Conservation (phyloP, 495 filamentous ascomycete genomes). For the Aspergillus bridgeri region DNA sequence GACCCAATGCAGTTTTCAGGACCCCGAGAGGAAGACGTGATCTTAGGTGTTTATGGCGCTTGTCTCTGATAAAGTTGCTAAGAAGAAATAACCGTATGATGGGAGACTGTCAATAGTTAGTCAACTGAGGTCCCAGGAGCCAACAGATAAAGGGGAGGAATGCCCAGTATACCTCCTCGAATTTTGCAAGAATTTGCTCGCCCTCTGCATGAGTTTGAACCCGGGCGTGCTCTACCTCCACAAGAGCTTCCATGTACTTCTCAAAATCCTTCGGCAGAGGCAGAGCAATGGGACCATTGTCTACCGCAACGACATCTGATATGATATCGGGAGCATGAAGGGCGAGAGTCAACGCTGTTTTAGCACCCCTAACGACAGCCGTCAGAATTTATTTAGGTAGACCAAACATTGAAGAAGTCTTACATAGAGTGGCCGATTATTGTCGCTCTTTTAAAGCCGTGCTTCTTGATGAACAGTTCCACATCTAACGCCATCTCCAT, state of each 20-base stretch:
- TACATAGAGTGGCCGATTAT: slow-evolving; percentile 2
- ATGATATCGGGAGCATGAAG: slow-evolving; percentile 58
- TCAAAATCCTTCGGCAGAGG: slow-evolving; percentile 61
- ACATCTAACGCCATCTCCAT: slow-evolving; percentile 74
- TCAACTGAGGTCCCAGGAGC: not conserved
- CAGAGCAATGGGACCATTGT: slow-evolving; percentile 78
- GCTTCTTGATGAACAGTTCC: slow-evolving; percentile 64
- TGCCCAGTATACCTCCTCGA: slow-evolving; percentile 49
- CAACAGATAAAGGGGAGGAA: not conserved
- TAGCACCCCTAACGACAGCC: slow-evolving; percentile 78
- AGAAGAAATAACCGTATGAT: slow-evolving; percentile 76
- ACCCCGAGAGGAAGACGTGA: slow-evolving; percentile 51
- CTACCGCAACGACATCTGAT: slow-evolving; percentile 64
- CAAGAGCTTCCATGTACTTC: slow-evolving; percentile 72
- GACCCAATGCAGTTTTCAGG: slow-evolving; percentile 48
- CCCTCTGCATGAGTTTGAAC: slow-evolving; percentile 63
- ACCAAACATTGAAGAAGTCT: not conserved
- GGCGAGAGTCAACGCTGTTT: slow-evolving; percentile 77
- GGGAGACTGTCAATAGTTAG: slow-evolving; percentile 40
- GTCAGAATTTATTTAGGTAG: slow-evolving; percentile 53
- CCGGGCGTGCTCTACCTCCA: slow-evolving; percentile 51
- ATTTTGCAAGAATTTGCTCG: slow-evolving; percentile 64
- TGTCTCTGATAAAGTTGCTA: slow-evolving; percentile 61
- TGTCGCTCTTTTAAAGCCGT: slow-evolving; percentile 49
- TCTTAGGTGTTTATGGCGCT: slow-evolving; percentile 22